These are phyloP conservation scores for Colletotrichum tropicale DNA, from an alignment of 2,329 filamentous ascomycete species.

Conservation along the genomic window DNA sequence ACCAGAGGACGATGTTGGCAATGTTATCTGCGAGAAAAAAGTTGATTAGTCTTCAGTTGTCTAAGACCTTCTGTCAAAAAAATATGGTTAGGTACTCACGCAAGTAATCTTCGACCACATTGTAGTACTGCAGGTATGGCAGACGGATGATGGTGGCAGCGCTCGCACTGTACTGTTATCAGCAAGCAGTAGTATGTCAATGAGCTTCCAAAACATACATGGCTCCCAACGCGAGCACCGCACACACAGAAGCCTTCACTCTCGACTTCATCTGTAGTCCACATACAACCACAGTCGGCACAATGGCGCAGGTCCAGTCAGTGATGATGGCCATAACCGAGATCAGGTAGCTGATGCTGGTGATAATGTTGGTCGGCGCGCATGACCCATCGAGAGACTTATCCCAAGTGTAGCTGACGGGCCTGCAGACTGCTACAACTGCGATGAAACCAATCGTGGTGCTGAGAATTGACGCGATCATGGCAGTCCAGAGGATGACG, in stretches of 20 bases:
- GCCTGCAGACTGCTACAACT: not conserved
- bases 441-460: not conserved
- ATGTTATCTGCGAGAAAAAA: not conserved
- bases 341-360: not conserved
- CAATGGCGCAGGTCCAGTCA: not conserved
- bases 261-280: not conserved
- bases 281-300: not conserved
- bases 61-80: too few relatives aligned
- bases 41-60: not conserved
- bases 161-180: not conserved
- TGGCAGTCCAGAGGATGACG: not conserved
- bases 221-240: accelerated
- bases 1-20: not conserved
- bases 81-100: not conserved
- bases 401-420: not conserved
- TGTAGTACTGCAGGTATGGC: not conserved
- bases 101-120: not conserved
- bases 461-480: not conserved
- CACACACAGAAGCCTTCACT: not conserved
- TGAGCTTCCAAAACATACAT: not conserved
- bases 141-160: not conserved
- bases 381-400: not conserved
- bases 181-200: accelerated
- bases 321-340: not conserved
- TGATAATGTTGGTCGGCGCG: not conserved